Evolutionary conservation across 495 filamentous ascomycete species (phyloP).

Genomic region (Barbatosphaeria neglecta): DNA sequence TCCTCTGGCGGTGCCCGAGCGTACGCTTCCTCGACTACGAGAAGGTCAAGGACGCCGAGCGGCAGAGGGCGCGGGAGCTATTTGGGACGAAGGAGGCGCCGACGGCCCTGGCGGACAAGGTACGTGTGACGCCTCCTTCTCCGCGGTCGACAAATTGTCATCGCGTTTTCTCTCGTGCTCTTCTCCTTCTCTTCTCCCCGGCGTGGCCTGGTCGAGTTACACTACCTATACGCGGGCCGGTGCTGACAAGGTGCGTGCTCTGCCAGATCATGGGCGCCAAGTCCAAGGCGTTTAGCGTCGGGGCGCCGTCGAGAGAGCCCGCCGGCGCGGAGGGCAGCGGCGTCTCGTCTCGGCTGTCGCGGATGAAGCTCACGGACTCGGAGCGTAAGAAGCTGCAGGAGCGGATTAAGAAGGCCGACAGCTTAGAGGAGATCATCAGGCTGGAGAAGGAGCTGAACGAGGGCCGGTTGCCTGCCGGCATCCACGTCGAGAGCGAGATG

Average conservation of each 20-base stretch:
- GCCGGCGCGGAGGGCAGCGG: constrained; percentile 20
- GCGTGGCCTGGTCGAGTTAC: no score
- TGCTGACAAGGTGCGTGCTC: background rate
- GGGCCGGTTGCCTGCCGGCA: constrained; percentile 64
- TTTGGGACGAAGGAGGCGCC: constrained; percentile 72
- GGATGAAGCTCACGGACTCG: constrained; percentile 35
- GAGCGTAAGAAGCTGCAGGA: constrained; percentile 31
- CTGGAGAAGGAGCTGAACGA: constrained; percentile 81
- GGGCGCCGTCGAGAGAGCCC: constrained; percentile 28
- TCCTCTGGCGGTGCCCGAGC: constrained; percentile 73
- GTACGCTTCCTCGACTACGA: constrained; percentile 89
- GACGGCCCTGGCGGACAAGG: constrained; percentile 60
- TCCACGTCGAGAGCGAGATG: constrained; percentile 40
- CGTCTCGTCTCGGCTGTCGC: constrained; percentile 51
- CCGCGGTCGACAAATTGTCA: background rate
- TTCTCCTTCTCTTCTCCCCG: no score
- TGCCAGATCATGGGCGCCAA: constrained; percentile 74
- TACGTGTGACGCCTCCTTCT: constrained; percentile 1
- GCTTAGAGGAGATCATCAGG: constrained; percentile 69
- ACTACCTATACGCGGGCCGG: background rate
- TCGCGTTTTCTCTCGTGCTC: background rate
- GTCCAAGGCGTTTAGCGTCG: constrained; percentile 71
- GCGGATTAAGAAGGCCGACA: constrained; percentile 74
- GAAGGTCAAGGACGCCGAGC: constrained; percentile 81
- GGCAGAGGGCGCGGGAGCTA: constrained; percentile 58